Base-by-base conservation (phyloP, 2,329 filamentous ascomycete species). In the Penicillium sp. region DNA sequence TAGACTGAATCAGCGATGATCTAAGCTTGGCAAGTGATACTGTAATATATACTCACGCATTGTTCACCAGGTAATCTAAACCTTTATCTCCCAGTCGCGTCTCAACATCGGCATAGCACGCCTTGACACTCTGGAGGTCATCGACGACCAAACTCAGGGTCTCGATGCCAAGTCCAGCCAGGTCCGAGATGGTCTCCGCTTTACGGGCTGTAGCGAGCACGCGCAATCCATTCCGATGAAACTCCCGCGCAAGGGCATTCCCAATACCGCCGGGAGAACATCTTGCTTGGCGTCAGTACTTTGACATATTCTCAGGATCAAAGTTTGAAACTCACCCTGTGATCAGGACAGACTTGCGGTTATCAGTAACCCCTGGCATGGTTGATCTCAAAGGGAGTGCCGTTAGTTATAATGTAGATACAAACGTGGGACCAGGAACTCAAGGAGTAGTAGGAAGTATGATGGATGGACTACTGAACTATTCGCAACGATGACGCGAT, bases 121-220 rank as follows among this genome's bases (percentile, higher is more conserved):
- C 68, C 25, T 72, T 69, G 56, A 86, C 80, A 57, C 78, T 83
- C n/a, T 77, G 73, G 21, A 74, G 69, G 29, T 77, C 72, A 55
- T 81, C 80, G 50, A 85, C 83, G 59, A 83, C 82, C 35, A 86
- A 75, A 31, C 79, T 74, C 26, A 86, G 67, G 10, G 82, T 84
- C 49, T 84, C 81, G 59, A 86, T 82, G 4, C 80, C 81, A 5
- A 78, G 62, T n/a, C 75, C 71, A 19, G 75, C 76, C 14, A 84
- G 72, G 58, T 83, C 79, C 31, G 76, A 67, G 62, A 86, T 79
- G 46, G 77, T 77, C 19, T 72, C 70, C 39, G 79, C 75, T 54
- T 82, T 75, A 64, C 84, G 79, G 13, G 83, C 84, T 3, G 84
- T 86, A 13, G 83, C 83, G 54, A 87, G 80, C 53, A 88, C 85